Conservation (phyloP, 805 yeast species). For the Kuraishia ogatae region DNA sequence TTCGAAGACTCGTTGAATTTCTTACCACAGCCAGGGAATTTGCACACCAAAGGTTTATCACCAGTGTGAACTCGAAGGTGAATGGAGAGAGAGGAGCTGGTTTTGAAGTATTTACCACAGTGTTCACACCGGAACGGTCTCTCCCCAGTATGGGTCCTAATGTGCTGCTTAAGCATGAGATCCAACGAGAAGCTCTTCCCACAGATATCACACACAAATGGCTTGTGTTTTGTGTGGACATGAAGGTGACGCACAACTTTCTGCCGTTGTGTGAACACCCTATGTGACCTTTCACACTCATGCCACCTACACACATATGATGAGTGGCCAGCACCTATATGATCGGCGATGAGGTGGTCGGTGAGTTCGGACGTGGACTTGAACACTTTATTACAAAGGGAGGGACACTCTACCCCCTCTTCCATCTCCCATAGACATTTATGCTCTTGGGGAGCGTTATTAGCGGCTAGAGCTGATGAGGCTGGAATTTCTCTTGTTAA, state of each 20-base stretch:
- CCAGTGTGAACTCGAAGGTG: constrained; percentile 88
- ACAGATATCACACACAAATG: constrained; percentile 66
- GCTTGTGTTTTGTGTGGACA: constrained; percentile 80
- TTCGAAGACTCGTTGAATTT: constrained; percentile 86
- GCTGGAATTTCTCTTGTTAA: constrained; percentile 1
- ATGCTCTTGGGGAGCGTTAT: constrained; percentile 9
- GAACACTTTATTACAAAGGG: constrained; percentile 43
- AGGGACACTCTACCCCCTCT: constrained; percentile 8
- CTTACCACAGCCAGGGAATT: constrained; percentile 73
- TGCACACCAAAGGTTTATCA: constrained; percentile 77
- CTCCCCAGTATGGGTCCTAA: constrained; percentile 82
- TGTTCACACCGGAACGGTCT: constrained; percentile 68
- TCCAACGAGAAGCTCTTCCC: constrained; percentile 68
- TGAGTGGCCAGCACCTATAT: constrained; percentile 68
- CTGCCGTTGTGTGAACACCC: constrained; percentile 73
- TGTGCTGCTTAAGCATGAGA: constrained; percentile 70
- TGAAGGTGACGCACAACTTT: constrained; percentile 81
- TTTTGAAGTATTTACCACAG: constrained; percentile 76
- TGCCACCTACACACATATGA: constrained; percentile 70
- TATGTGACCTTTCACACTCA: constrained; percentile 57
- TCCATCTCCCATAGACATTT: constrained; percentile 30
- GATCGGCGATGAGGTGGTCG: constrained; percentile 57
- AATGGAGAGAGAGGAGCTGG: constrained; percentile 73
- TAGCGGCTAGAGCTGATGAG: neutral
- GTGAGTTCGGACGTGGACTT: constrained; percentile 52